A percentile compares a stretch with the other conserved stretches of the same genome.
Conservation (phyloP, 306 rosid species). For the Astragalus membranaceus region DNA sequence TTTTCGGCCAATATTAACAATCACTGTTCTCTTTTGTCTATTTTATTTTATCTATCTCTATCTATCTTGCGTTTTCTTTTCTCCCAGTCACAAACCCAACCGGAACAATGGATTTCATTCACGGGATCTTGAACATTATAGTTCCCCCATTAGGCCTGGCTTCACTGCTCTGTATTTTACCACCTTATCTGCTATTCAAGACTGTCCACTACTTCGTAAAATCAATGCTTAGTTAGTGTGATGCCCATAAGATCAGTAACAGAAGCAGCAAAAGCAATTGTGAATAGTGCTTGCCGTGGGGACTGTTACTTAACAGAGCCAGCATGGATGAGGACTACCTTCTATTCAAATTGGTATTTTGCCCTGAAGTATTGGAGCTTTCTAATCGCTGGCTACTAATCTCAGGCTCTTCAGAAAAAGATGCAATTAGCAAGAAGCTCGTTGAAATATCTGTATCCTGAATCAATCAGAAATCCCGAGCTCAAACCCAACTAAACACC, state of each 20-base stretch:
- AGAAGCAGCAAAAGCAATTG: slow-evolving; percentile 43
- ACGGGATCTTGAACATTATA: no score
- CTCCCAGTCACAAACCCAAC: no score
- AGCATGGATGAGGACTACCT: slow-evolving; percentile 34
- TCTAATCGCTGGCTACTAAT: slow-evolving; percentile 21
- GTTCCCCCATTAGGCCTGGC: no score
- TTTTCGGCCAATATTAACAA: neutral
- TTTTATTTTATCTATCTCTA: neutral
- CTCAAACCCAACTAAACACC: slow-evolving; percentile 12
- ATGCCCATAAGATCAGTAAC: slow-evolving; percentile 37
- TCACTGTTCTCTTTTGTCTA: neutral
- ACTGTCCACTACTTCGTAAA: no score
- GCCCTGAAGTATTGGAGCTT: slow-evolving; percentile 42
- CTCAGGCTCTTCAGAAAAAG: slow-evolving; percentile 27
- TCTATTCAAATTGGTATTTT: slow-evolving; percentile 35
- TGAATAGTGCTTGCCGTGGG: slow-evolving; percentile 47
- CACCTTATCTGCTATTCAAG: no score
- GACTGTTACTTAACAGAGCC: slow-evolving; percentile 46
- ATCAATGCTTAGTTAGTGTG: no score
- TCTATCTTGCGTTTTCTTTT: neutral
- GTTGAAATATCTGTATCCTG: slow-evolving; percentile 30
- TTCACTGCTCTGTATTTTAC: no score
- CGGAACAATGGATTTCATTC: no score
- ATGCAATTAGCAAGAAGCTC: slow-evolving; percentile 47
- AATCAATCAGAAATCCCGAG: slow-evolving; percentile 24